Evolutionary conservation across 2,329 filamentous ascomycete species (phyloP), one percentile per base, ranked within the genome.

Genomic region (Scedosporium boydii): DNA sequence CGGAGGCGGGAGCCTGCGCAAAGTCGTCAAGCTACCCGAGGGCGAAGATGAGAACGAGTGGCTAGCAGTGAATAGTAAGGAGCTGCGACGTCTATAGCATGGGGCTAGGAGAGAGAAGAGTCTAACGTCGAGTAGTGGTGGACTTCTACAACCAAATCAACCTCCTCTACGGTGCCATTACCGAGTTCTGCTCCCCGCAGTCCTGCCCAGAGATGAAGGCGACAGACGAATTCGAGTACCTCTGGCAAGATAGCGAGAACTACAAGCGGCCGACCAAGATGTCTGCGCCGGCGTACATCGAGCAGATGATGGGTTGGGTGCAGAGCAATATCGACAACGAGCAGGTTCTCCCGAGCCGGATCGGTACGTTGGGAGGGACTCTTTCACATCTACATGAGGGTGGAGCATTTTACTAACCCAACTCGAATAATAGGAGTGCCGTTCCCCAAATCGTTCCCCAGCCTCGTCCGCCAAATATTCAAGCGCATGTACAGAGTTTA

Each of bases 71-170:
- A 99, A 99, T 78, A 90, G 93, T 96, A 79, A 69, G 86, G n/a
- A 10, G 21, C 12, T n/a, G 7, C 26, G 21, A 26, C 21, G 21
- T n/a, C 29, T 23, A 34, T 59, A 42, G 23, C 21, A 9, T 10
- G 21, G n/a, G 23, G 18, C 10, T 12, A 21, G 18, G n/a, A 16
- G 48, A 21, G 3, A 3, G 16, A n/a, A 46, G 55, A 61, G 53
- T 63, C 23, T 12, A 55, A 48, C 44, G 51, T 61, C 14, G 41
- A 26, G 26, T 68, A 96, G 93, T 99, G 80, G 95, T 99, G 79
- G 95, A 99, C 77, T 99, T 99, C 77, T 99, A 99, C 85, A 99
- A 99, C 80, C 95, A 99, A 77, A 96, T 99, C 81, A 99, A 99
- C 78, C 84, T 99, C 42, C 87, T 99, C 64, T 99, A 99, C 75